Base-by-base conservation (phyloP, 2,329 filamentous ascomycete genomes). In the Curvularia lunata region DNA sequence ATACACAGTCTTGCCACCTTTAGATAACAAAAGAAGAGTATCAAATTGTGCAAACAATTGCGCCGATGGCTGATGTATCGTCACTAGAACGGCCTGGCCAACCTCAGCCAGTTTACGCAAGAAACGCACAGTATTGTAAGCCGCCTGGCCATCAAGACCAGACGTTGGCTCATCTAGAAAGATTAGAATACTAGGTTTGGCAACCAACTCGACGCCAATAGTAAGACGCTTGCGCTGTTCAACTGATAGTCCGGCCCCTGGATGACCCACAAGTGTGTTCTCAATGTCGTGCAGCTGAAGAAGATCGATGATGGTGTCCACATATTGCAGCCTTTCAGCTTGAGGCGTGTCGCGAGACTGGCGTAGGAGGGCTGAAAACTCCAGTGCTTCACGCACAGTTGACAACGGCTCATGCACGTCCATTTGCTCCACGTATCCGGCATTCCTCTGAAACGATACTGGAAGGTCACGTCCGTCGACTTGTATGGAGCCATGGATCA, bases 1-100 rank as follows among this genome's bases (percentile, higher is more conserved):
- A 78, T 94, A 94, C 37, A 92, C 86, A 0, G 88, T 91, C 71
- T 82, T 85, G 52, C 91, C 91, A 52, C 89, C 89, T 68, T 85
- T 87, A 23, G 86, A 86, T 9, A 94, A 80, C 77, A 94, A 89
- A 19, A 93, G 82, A 4, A 94, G 83, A 47, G 88, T 84, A 68
- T 94, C 90, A 71, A 94, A 97, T 52, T 90, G 87, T 74, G 96
- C 89, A 80, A 97, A 96, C 28, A 97, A 83, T 82, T 93, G 90
- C 25, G 92, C 91, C 3, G 91, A 96, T 13, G 93, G 93, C 76
- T 97, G 93, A 75, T 97, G 92, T 60, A 97, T 97, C 0, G 92
- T 97, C 78, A 91, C 96, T 10, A 97, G 86, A 74, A 97, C 90
- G 46, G 93, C 92, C 48, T 68, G 65, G 12, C 93, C 93, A 60